phyloP scores from a whole-genome alignment of 495 filamentous ascomycete species.

The Hamigera avellanea region DNA sequence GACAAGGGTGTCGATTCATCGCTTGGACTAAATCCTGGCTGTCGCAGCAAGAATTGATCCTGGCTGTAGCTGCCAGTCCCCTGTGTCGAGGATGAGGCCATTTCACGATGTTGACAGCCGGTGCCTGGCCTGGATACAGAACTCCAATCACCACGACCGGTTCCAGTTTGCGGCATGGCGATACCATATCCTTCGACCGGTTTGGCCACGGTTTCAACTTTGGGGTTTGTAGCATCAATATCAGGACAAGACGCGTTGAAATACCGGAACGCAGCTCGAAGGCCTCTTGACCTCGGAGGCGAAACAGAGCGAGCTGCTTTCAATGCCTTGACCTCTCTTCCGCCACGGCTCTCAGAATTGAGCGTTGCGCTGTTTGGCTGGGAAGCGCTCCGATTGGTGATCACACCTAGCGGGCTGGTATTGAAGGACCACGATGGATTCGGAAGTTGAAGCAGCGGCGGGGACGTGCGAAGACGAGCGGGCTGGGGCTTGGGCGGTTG shows the following conservation, averaged over 20 bases:
- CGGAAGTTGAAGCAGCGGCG: constrained; percentile 31
- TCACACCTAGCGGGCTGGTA: constrained; percentile 14
- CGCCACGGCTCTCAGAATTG: constrained; percentile 4
- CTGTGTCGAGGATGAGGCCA: constrained; percentile 4
- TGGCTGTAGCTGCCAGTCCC: neutral
- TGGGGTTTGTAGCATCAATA: constrained; percentile 5
- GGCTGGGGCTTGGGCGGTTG: constrained; percentile 43
- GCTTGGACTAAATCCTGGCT: constrained; percentile 4
- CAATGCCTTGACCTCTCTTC: constrained; percentile 8
- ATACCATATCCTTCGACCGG: neutral
- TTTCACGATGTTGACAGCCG: constrained; percentile 9
- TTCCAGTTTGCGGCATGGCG: neutral
- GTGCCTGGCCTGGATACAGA: too few relatives aligned
- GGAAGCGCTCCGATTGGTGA: constrained; percentile 21
- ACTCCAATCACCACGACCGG: constrained; percentile 3
- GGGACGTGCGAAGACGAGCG: constrained; percentile 44
- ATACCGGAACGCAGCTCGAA: constrained; percentile 25
- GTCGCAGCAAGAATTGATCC: neutral
- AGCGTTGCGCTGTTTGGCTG: constrained; percentile 25
- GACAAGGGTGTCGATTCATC: constrained; percentile 8
- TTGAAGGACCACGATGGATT: constrained; percentile 15
- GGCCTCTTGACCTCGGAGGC: constrained; percentile 24
- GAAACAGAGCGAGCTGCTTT: constrained; percentile 27
- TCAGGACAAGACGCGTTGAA: constrained; percentile 15
- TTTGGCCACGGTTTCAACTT: neutral